Evolutionary conservation across 1,284 basidiomycete species (phyloP), one percentile per base, ranked within the genome.

Genomic region (Cryptococcus sp.): DNA sequence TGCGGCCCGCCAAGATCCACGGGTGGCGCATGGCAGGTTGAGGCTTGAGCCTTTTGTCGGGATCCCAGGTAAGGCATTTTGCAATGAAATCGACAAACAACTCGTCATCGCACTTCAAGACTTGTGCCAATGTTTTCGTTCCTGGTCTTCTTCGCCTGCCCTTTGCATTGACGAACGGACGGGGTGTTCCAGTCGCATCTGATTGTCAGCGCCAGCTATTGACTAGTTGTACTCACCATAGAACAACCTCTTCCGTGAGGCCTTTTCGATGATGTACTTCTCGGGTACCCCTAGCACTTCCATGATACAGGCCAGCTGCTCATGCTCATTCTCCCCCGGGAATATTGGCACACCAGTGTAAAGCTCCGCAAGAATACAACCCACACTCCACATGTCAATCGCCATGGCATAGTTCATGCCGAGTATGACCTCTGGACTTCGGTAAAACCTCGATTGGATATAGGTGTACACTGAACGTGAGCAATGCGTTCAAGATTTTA

Each of bases 311-410:
- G 94, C 91, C 59, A 99, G 80, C 73, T 99, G 96, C 76, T 99
- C 95, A 79, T 97, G 93, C 78, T 99, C 96, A 73, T 96, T 96
- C 79, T 98, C 95, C n/a, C 95, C 95, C 0, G 95, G 95, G 80
- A 99, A 99, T 70, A 99, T 94, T 0, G 96, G 96, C 77, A 93
- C 97, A 1, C 96, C 96, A n/a, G 96, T 99, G 79, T 91, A 96
- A 45, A 99, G 81, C 79, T 99, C 96, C 20, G 94, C 95, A 52
- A 99, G 82, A 65, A 99, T 99, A 71, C 96, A 99, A 22, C 95
- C 96, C 63, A 99, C 80, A 81, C 91, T 94, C 96, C 96, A 99
- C 86, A 99, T 88, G 77, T 99, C 96, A 59, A 99, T 87, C 0
- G 92, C 85, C 54, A 93, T 89, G 25, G 88, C 93, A 78, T 99